phyloP scores from a whole-genome alignment of 2,329 filamentous ascomycete genomes.

The Chaetomium globosum region DNA sequence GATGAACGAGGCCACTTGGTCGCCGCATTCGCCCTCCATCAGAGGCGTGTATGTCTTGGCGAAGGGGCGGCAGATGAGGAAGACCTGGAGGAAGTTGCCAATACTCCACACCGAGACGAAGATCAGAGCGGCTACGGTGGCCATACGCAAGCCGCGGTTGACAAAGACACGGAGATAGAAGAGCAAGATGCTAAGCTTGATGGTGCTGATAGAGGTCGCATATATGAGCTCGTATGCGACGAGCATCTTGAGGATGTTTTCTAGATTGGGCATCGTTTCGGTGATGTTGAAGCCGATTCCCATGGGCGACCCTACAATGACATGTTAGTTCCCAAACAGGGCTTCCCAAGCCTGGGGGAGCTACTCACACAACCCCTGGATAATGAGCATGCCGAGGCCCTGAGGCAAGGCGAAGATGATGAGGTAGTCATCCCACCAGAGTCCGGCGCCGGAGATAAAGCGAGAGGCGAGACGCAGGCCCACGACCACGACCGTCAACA shows the following conservation, averaged over 20 bases:
- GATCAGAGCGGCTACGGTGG: conserved; percentile 38
- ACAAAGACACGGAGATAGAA: conserved; percentile 50
- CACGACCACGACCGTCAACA: conserved; percentile 36
- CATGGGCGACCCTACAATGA: conserved; percentile 31
- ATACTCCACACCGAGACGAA: conserved; percentile 38
- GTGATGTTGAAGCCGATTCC: conserved; percentile 38
- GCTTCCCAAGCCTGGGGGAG: too few species aligned
- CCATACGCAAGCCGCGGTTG: conserved; percentile 39
- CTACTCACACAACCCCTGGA: conserved; percentile 41
- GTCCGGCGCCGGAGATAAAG: conserved; percentile 35
- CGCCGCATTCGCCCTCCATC: conserved; percentile 39
- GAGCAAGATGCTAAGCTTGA: conserved; percentile 47
- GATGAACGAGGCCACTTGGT: conserved; percentile 44
- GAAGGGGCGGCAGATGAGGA: conserved; percentile 41
- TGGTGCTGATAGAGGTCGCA: conserved; percentile 42
- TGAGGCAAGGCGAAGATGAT: conserved; percentile 43
- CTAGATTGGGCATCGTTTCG: conserved; percentile 36
- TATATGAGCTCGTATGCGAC: conserved; percentile 46
- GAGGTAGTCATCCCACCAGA: conserved; percentile 47
- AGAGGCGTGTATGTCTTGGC: conserved; percentile 34
- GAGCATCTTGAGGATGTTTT: conserved; percentile 41
- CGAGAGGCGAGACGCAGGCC: conserved; percentile 39
- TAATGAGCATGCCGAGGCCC: conserved; percentile 39
- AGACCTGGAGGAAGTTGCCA: conserved; percentile 37
- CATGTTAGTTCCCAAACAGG: neutral